phyloP scores from a whole-genome alignment of 768 basidiomycete species.

The Mycena maculata region DNA sequence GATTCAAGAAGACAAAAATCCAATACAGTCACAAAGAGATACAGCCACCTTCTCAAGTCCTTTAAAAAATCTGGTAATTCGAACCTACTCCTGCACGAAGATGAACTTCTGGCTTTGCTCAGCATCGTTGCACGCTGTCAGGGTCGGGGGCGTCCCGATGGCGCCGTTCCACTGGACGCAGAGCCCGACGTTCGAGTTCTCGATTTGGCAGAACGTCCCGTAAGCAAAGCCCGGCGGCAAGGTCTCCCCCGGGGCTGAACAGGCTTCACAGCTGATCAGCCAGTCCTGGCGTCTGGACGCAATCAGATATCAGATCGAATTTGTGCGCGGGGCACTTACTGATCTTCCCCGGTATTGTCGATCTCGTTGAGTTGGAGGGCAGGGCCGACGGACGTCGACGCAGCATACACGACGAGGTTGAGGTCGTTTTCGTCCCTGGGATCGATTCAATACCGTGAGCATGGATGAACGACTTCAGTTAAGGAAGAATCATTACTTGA shows the following conservation, averaged over 20 bases:
- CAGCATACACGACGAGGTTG: constrained; percentile 16
- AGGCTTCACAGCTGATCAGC: constrained; percentile 23
- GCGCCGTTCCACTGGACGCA: constrained; percentile 10
- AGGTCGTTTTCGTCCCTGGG: constrained; percentile 16
- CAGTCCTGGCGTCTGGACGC: constrained; percentile 25
- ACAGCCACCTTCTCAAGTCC: no score
- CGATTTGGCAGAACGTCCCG: constrained; percentile 26
- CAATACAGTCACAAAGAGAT: no score
- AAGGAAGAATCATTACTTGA: constrained; percentile 10
- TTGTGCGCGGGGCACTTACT: not conserved
- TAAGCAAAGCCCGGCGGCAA: constrained; percentile 25
- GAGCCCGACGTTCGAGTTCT: constrained; percentile 7
- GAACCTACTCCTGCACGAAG: no score
- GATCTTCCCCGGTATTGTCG: constrained; percentile 18
- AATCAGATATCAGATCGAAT: not conserved
- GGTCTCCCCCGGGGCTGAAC: not conserved
- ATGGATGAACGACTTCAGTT: not conserved
- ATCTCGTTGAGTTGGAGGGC: constrained; percentile 24
- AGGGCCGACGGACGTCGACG: constrained; percentile 1
- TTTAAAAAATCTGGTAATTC: no score
- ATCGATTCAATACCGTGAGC: no score
- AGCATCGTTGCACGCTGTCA: constrained; percentile 1
- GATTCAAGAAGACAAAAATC: no score
- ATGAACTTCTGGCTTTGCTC: constrained; percentile 20
- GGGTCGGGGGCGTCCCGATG: constrained; percentile 7